Evolutionary conservation across 306 rosid species (phyloP), one percentile per base, ranked within the genome.

Genomic region (Astragalus membranaceus): DNA sequence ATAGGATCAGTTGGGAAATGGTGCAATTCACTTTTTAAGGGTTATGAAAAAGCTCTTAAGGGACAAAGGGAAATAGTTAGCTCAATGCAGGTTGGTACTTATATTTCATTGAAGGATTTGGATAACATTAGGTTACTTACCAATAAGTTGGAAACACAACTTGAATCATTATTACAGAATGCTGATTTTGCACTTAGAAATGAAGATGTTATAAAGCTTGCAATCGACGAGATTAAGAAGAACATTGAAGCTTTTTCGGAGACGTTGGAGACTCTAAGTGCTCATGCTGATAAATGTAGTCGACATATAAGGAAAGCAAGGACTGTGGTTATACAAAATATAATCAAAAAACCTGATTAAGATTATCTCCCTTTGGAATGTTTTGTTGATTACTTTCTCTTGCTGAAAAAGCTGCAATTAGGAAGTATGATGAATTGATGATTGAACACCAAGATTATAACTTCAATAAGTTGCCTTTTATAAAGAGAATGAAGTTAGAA

Each of bases 1-100:
- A 67, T 92, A 70, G 96, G 92, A 5, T 82, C 97, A 0, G 85
- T 89, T 7, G 97, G 97, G 43, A 92, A 89, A 74, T 92, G 96
- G 97, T 87, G 89, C 60, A 84, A 86, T 79, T 76, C 83, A 2
- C 83, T 89, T 33, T 88, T 87, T 83, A 89, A 72, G 48, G 78
- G 87, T 16, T 89, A 87, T 16, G 82, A 78, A 77, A 85, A 74
- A 13, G 75, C 66, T 23, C 65, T 88, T 10, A 85, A 75, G 65
- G 83, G 70, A 29, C 86, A 89, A 70, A 69, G 79, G 61, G 86
- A 77, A 57, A 48, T 92, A 14, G 66, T 80, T 67, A 72, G 70
- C 81, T 77, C 96, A 67, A 83, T 89, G 89, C 81, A 87, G 68
- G 53, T 81, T 48, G 81, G 79, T 33, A 84, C 86, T 23, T 75